Base-by-base conservation (phyloP, 305 asterid species). In the Plantago coronopus region DNA sequence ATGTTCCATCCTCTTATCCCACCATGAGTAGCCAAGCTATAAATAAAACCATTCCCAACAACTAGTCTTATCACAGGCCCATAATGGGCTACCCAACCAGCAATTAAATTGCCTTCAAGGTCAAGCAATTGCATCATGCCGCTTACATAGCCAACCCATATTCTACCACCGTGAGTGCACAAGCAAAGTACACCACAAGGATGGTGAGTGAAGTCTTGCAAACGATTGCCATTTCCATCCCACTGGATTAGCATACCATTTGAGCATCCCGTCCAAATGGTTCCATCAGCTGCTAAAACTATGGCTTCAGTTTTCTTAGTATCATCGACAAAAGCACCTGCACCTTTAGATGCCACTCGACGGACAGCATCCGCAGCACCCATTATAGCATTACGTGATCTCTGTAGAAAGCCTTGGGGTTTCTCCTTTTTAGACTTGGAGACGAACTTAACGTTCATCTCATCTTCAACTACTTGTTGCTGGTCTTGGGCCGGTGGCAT, bases 301-400 rank as follows among this genome's bases (percentile, higher is more conserved):
- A 89, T 68, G 54, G 95, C 84, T 70, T 93, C 97, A 0, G 95
- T 89, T 74, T 81, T 87, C 61, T 79, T 87, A 51, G 74, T 62
- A 23, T 87, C 99, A 44, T 93, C 99, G 0, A 59, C 88, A 27
- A 78, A 86, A 37, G 84, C 88, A 54, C 93, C 95, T 0, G 91
- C 78, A 1, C 96, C 94, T 68, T 81, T 89, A 11, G 93, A 76
- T 50, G 97, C 97, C 64, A 79, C 98, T 50, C 99, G 77, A 4
- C 94, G 81, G 42, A 93, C 97, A 25, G 95, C 97, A 76, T 83
- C 99, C 16, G 97, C 97, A 29, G 97, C 99, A 20, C 97, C 97
- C 83, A 89, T 70, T 37, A 93, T 74, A 20, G 96, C 97, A 63
- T 85, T 93, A 27, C 99, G 89, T 2, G 99, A 93, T 42, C 96